Percentiles rank a stretch among this genome's conserved stretches.
phyloP scores from a whole-genome alignment of 2,329 filamentous ascomycete species.

The Fusarium luffae region DNA sequence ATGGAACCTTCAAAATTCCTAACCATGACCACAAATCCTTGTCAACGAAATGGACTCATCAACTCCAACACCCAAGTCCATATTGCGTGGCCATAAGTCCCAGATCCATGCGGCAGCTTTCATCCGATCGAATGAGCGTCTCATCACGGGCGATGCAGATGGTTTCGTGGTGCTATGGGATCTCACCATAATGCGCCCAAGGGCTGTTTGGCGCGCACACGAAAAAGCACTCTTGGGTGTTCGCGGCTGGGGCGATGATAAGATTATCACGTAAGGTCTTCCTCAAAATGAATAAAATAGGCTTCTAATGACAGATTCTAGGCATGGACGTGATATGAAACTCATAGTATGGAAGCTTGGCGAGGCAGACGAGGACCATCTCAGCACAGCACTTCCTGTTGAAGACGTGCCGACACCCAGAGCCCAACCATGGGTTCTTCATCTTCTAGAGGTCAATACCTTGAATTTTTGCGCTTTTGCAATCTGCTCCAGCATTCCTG shows the following conservation, averaged over 20 bases:
- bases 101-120: conserved; percentile 84
- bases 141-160: conserved; percentile 88
- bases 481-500: conserved; percentile 59
- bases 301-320: conserved; percentile 50
- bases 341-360: conserved; percentile 85
- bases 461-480: conserved; percentile 95
- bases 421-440: conserved; percentile 83
- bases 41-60: conserved; percentile 45
- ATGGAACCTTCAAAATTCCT: conserved; percentile 1
- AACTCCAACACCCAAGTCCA: conserved; percentile 60
- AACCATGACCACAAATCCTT: conserved; percentile 6
- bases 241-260: conserved; percentile 75
- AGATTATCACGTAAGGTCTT: conserved; percentile 79
- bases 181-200: conserved; percentile 80
- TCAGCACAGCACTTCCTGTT: conserved; percentile 78
- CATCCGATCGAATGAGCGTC: conserved; percentile 75
- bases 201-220: conserved; percentile 89
- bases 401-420: conserved; percentile 64
- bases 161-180: conserved; percentile 92
- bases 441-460: conserved; percentile 87
- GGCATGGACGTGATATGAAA: conserved; percentile 90
- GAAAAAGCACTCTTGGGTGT: conserved; percentile 80
- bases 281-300: rapidly evolving
- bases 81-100: conserved; percentile 86
- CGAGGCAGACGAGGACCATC: conserved; percentile 66